Percentiles rank a stretch among this genome's conserved stretches.
Evolutionary conservation across 2,329 filamentous ascomycete genomes (phyloP).

Genomic region (Pezicula neosporulosa): DNA sequence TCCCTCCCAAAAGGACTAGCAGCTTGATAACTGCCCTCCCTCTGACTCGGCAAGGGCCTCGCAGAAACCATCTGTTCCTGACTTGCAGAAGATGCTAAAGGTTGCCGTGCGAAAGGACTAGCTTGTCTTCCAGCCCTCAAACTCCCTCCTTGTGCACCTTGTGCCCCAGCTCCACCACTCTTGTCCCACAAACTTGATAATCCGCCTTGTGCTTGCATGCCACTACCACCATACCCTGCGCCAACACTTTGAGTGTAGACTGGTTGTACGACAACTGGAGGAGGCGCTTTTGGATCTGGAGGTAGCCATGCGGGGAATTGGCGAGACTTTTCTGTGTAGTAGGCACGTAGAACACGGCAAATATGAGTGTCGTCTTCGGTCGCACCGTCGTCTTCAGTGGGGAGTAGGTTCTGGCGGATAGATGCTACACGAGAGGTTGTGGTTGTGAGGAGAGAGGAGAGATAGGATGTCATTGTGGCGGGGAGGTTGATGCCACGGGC

Average conservation of each 20-base stretch:
- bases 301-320: conserved; percentile 84
- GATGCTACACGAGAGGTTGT: conserved; percentile 61
- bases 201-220: conserved; percentile 32
- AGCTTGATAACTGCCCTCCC: conserved; percentile 71
- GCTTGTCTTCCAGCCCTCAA: conserved; percentile 20
- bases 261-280: conserved; percentile 39
- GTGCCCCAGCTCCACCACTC: not conserved
- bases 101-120: conserved; percentile 23
- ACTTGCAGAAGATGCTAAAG: conserved; percentile 3
- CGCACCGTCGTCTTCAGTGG: conserved; percentile 66
- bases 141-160: conserved; percentile 21
- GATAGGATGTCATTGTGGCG: conserved; percentile 70
- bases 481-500: conserved; percentile 1
- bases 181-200: conserved; percentile 58
- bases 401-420: conserved; percentile 65
- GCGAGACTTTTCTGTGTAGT: conserved; percentile 86
- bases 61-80: conserved; percentile 31
- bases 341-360: conserved; percentile 85
- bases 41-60: conserved; percentile 68
- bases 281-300: conserved; percentile 73
- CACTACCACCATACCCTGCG: conserved; percentile 49
- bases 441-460: conserved; percentile 68
- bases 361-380: conserved; percentile 92
- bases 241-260: conserved; percentile 49
- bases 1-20: conserved; percentile 32